These are phyloP conservation scores for Albifimbria verrucaria DNA, from an alignment of 2,329 filamentous ascomycete species.

Conservation along the genomic window DNA sequence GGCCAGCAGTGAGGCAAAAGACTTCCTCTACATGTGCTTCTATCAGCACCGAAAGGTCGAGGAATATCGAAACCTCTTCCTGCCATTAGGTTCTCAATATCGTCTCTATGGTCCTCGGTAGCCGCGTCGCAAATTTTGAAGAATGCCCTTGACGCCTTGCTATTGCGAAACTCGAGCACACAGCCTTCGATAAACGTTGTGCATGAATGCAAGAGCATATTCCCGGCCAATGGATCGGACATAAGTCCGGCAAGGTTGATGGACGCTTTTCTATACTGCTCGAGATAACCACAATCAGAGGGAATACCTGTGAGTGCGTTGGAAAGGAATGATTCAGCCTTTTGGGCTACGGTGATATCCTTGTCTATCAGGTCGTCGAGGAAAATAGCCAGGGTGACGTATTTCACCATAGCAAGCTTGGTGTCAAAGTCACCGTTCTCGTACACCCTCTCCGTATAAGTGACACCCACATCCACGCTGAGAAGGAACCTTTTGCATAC, in stretches of 20 bases:
- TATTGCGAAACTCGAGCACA: background rate
- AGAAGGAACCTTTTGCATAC: background rate
- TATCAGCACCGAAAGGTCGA: background rate
- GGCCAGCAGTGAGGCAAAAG: background rate
- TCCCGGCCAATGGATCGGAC: background rate
- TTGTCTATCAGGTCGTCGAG: background rate
- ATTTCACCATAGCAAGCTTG: background rate
- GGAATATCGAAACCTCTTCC: background rate
- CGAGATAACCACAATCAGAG: background rate
- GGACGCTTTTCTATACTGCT: background rate
- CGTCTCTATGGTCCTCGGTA: background rate
- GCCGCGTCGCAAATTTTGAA: background rate
- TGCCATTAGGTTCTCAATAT: background rate
- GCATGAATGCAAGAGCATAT: background rate
- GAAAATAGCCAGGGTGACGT: background rate
- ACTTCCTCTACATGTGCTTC: background rate
- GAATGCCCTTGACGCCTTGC: background rate
- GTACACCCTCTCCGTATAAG: background rate
- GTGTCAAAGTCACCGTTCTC: background rate
- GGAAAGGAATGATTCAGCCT: background rate
- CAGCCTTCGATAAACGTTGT: background rate
- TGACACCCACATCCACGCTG: background rate
- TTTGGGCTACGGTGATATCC: background rate
- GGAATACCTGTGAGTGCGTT: background rate
- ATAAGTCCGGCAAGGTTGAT: background rate